Evolutionary conservation across 2,329 filamentous ascomycete genomes (phyloP).

Genomic region (Myriangium duriaei): DNA sequence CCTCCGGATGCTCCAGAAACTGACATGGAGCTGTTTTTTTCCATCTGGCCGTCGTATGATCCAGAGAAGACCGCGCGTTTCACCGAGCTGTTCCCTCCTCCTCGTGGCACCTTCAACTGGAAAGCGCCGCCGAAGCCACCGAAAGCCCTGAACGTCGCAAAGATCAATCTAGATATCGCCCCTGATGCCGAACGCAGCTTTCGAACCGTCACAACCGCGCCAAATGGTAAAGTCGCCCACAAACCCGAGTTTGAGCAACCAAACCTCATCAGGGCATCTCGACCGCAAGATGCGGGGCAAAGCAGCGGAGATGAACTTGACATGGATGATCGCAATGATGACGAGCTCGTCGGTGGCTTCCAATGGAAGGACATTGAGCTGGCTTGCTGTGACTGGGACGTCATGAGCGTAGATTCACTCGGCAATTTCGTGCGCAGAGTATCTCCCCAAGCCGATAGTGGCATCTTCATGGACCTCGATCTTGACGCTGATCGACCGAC

Average conservation of each 20-base stretch:
- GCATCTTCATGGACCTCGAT: conserved; percentile 19
- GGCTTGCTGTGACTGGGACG: conserved; percentile 76
- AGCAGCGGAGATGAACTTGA: conserved; percentile 37
- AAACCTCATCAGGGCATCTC: conserved; percentile 37
- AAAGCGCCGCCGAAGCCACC: conserved; percentile 70
- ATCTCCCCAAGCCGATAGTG: conserved; percentile 13
- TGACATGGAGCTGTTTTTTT: conserved; percentile 61
- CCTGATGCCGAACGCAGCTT: conserved; percentile 80
- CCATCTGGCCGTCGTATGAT: conserved; percentile 71
- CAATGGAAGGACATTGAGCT: conserved; percentile 71
- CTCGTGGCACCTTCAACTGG: conserved; percentile 63
- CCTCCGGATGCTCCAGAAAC: conserved; percentile 61
- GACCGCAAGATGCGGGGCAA: conserved; percentile 33
- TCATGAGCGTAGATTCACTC: conserved; percentile 42
- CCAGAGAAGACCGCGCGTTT: conserved; percentile 64
- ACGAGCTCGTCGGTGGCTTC: conserved; percentile 60
- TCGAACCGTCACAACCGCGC: conserved; percentile 50
- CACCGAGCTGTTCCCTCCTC: conserved; percentile 70
- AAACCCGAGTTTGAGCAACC: conserved; percentile 42
- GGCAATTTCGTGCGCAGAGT: conserved; percentile 25
- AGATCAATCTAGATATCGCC: conserved; percentile 75
- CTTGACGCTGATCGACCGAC: conserved; percentile 22
- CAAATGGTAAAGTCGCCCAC: conserved; percentile 31
- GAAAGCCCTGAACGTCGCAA: conserved; percentile 72
- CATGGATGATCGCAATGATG: conserved; percentile 41